Evolutionary conservation across 331 rosid species (phyloP), one percentile per base, ranked within the genome.

Genomic region (Arachis monticola): DNA sequence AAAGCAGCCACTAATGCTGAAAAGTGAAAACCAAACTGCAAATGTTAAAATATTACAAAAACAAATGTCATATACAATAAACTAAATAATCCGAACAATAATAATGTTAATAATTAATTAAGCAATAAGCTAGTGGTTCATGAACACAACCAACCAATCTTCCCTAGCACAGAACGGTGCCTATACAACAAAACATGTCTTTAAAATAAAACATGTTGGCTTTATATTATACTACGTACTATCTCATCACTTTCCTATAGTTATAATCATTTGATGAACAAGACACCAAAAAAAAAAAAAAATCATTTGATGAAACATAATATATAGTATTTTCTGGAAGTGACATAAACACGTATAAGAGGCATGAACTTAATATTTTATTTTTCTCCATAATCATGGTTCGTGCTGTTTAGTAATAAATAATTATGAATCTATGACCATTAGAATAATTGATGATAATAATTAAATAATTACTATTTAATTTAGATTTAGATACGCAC

Each of bases 401-500:
- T 52, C 6, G 12, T 12, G 22, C 45, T 46, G 22, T 73, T 46
- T 60, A 73, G 6, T 38, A 14, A 46, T 32, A 5, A 46, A 60
- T 62, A 46, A 60, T 62, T 14, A 38, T 7, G 62, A 60, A 30
- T 51, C 14, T 42, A 64, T 4, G 65, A 27, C 9, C 46, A 30
- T 30, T 1, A 41, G 35, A 73, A 17, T 38, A 38, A 38, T 38
- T 1, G 14, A 9, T 60, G 45, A 58, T 12, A 55, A 68, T 47
- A 13, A 68, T 22, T 38, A 3, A 38, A 38, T 38, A 38, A 38
- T 38, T 38, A 38, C 41, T 38, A 38, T 38, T 38, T 38, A 38
- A 38, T 2, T 38, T 38, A 38, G 73, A 81, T 48, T 73, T 47
- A 56, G 31, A 40, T 51, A 8, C 67, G 58, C 46, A 10, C 62